Base-by-base conservation (phyloP, 495 filamentous ascomycete genomes). In the Tuber magnatum region DNA sequence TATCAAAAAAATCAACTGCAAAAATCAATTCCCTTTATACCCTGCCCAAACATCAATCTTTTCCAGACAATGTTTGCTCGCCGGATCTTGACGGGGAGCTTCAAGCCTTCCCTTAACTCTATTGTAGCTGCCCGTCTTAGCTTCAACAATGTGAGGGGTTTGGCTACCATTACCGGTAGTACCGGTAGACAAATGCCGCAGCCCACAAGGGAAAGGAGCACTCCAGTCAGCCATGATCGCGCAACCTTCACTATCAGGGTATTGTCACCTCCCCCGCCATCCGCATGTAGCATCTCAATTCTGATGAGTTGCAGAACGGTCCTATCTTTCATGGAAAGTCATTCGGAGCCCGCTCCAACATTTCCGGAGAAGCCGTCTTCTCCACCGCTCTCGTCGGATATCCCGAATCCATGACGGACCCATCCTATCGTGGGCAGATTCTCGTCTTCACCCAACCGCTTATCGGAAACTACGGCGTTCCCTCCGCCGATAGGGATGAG, bases 391-490 rank as follows among this genome's bases (percentile, higher is more conserved):
- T 82, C 20, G 94, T 97, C 75, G 94, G 93, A 76, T 99, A 99
- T 83, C 95, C 95, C 76, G 96, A 99, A 86, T 97, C 94, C 68
- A 90, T 99, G 89, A 98, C 95, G 82, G 96, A 98, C 81, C 96
- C 95, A 56, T 98, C 95, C 43, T 99, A 99, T 87, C 94, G 96
- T 79, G 96, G 96, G 68, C 96, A 99, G 86, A 98, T 98, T 75
- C 86, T 97, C 80, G 94, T 98, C 81, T 97, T 99, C 87, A 99
- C 95, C 73, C 93, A 97, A 83, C 95, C 95, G n/a, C 86, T 99
- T 77, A 97, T 99, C 84, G 95, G 95, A 78, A 99, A 99, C 87
- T 99, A 99, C 82, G 95, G 95, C 70, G 94, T 97, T 7, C 95
- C 95, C 40, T 92, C 93, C 2, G 69, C 46, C 22, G 73, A 72